Conservation (phyloP, 441 rosid genomes). For the Arabidopsis hybrid region DNA sequence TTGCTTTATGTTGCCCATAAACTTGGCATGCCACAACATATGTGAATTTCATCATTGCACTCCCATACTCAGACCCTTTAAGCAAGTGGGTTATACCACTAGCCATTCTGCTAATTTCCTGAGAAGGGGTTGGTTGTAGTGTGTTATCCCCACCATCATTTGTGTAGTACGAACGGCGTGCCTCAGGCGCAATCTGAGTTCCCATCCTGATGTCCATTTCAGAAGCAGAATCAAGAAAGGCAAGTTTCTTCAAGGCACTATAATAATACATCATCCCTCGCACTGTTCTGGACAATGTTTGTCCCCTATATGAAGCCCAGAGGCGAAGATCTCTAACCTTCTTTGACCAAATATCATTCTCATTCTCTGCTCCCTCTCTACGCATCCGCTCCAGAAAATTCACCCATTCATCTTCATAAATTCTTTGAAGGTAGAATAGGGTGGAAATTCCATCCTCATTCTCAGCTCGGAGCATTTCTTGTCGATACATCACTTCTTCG, state of each 20-base stretch:
- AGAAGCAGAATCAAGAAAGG: constrained; percentile 88
- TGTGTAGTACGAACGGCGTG: constrained; percentile 51
- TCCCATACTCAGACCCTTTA: constrained; percentile 82
- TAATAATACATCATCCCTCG: constrained; percentile 98
- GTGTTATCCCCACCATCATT: constrained; percentile 48
- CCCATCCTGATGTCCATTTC: constrained; percentile 78
- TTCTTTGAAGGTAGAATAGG: constrained; percentile 64
- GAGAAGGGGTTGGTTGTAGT: constrained; percentile 50
- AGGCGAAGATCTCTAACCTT: constrained; percentile 80
- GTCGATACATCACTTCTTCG: constrained; percentile 66
- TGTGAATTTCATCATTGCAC: constrained; percentile 82
- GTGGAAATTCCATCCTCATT: constrained; percentile 81
- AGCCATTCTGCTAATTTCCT: constrained; percentile 52
- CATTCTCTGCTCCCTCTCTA: constrained; percentile 61
- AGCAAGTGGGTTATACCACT: constrained; percentile 64
- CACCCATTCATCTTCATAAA: constrained; percentile 72
- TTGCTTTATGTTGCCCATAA: constrained; percentile 83
- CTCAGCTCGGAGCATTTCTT: constrained; percentile 60
- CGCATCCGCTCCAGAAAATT: constrained; percentile 75
- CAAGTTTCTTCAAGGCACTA: constrained; percentile 85
- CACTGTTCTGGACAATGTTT: constrained; percentile 86
- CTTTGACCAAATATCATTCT: constrained; percentile 58
- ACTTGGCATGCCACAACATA: constrained; percentile 88
- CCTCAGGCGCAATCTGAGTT: constrained; percentile 57
- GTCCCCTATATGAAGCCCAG: constrained; percentile 95